Percentiles rank a stretch among this genome's conserved stretches.
Evolutionary conservation across 2,329 filamentous ascomycete species (phyloP).

Genomic region (Lachnellula occidentalis): DNA sequence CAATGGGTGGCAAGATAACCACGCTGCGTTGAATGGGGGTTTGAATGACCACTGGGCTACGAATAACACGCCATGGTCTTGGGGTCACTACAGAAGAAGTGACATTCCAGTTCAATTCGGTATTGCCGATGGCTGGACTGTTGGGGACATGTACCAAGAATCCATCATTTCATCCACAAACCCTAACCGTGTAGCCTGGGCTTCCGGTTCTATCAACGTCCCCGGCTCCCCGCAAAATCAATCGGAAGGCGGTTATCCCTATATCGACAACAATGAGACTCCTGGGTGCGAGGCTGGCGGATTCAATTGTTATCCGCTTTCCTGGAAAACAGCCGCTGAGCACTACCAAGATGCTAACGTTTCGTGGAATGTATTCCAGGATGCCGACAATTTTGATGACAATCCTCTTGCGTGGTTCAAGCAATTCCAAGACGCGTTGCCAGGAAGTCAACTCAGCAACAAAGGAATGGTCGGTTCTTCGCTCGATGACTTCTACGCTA

Average conservation of each 20-base stretch:
- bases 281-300: slow-evolving; percentile 38
- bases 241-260: slow-evolving; percentile 37
- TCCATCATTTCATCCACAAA: slow-evolving; percentile 40
- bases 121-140: slow-evolving; percentile 48
- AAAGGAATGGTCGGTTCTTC: slow-evolving; percentile 32
- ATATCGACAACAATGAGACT: slow-evolving; percentile 41
- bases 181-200: slow-evolving; percentile 41
- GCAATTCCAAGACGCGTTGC: slow-evolving; percentile 40
- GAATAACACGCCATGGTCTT: slow-evolving; percentile 48
- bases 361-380: slow-evolving; percentile 43
- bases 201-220: slow-evolving; percentile 40
- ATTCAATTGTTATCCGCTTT: slow-evolving; percentile 42
- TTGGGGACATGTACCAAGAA: slow-evolving; percentile 42
- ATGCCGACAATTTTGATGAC: slow-evolving; percentile 43
- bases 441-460: slow-evolving; percentile 33
- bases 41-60: slow-evolving; percentile 49
- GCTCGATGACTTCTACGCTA: slow-evolving; percentile 43
- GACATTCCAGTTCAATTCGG: slow-evolving; percentile 51
- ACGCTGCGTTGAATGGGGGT: slow-evolving; percentile 45
- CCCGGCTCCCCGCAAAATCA: slow-evolving; percentile 38
- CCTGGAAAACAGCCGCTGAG: slow-evolving; percentile 42
- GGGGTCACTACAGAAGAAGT: slow-evolving; percentile 44
- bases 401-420: slow-evolving; percentile 42
- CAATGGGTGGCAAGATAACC: slow-evolving; percentile 48
- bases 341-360: slow-evolving; percentile 38